Conservation (phyloP, 805 yeast genomes). For the Debaryomyces maramus region DNA sequence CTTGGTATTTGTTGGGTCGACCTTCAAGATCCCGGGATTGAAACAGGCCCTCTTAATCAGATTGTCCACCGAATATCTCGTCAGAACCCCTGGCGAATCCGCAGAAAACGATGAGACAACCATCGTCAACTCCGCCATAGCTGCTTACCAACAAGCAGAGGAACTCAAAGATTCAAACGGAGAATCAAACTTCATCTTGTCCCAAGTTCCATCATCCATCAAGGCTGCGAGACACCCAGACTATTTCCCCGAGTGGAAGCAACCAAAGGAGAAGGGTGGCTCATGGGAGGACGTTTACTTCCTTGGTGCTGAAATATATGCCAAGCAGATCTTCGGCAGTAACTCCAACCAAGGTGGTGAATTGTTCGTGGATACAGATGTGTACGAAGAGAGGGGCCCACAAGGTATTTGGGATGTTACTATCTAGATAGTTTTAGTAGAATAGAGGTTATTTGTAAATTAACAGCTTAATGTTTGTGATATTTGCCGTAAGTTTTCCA, state of each 20-base stretch:
- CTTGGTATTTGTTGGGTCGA: constrained; percentile 75
- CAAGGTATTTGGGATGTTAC: constrained; percentile 71
- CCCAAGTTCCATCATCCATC: constrained; percentile 81
- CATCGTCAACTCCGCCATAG: constrained; percentile 39
- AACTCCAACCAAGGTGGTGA: constrained; percentile 56
- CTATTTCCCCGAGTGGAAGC: constrained; percentile 93
- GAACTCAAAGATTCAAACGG: constrained; percentile 23
- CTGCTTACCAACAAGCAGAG: constrained; percentile 45
- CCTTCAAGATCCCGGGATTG: constrained; percentile 73
- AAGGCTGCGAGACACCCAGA: constrained; percentile 76
- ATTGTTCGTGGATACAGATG: constrained; percentile 64
- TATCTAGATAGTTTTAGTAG: constrained; percentile 10
- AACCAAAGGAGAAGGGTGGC: constrained; percentile 49
- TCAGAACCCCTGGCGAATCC: constrained; percentile 30
- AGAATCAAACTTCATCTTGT: constrained; percentile 27
- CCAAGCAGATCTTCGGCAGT: constrained; percentile 77
- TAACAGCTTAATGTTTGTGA: too few species aligned
- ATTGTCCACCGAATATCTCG: constrained; percentile 56
- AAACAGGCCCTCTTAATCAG: constrained; percentile 64
- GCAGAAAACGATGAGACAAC: constrained; percentile 24
- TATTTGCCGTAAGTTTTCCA: too few species aligned
- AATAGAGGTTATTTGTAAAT: too few species aligned
- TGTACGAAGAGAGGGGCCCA: constrained; percentile 80
- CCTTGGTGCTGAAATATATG: constrained; percentile 83
- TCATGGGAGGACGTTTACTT: constrained; percentile 73